Evolutionary conservation across 2,329 filamentous ascomycete genomes (phyloP), one percentile per base, ranked within the genome.

Genomic region (Alternaria brassicicola): DNA sequence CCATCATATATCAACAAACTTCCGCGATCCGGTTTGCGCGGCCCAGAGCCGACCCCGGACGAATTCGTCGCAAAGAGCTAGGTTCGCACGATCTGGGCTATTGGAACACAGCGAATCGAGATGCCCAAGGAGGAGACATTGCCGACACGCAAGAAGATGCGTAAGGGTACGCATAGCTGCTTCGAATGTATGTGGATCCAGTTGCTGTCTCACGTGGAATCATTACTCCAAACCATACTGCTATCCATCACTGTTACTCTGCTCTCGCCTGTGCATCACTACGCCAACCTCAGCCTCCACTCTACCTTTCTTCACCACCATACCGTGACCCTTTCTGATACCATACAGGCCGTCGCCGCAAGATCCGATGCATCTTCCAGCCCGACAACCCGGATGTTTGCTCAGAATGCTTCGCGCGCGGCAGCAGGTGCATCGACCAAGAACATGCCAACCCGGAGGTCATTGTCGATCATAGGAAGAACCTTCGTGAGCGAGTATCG

Each of bases 351-450:
- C 78, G 81, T 38, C 78, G 82, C 35, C 79, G 82, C 49, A 84
- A 83, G 70, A 81, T 83, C 26, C 77, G 78, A 51, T 84, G 82
- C 68, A 78, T 81, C 50, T 82, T 76, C 55, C 71, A 72, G 25
- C 59, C 72, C n/a, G 75, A 76, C 35, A 78, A 75, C 48, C 73
- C 75, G 12, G 68, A 75, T 23, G 68, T 76, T 50, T 84, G 81
- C 66, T 77, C 76, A 28, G 79, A 78, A 63, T 84, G 82, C 70
- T 76, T 76, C 48, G 70, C 78, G 31, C 79, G 82, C 52, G 78
- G 76, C 4, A 78, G 77, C 28, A 66, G 71, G 45, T 84, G 82
- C 69, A 74, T 80, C 36, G 74, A 82, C 49, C 82, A 84, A 61
- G 77, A 79, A 55, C 66, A 76, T 68, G 77, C 76, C 36, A 72